Base-by-base conservation (phyloP, 1,139 yeast genomes). In the Kluyveromyces sp. region DNA sequence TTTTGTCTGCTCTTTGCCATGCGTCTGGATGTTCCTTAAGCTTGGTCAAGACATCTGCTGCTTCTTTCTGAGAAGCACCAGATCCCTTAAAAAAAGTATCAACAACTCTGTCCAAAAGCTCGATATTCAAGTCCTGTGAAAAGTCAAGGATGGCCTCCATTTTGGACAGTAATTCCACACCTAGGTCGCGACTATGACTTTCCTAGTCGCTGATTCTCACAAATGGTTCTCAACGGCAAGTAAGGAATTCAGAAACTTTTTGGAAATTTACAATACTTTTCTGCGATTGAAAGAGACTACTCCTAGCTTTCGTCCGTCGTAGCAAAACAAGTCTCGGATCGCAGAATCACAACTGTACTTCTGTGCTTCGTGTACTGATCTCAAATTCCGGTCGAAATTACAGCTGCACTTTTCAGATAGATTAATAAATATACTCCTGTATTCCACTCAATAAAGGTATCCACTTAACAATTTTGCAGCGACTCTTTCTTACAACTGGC, bases 11-110 rank as follows among this genome's bases (percentile, higher is more conserved):
- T 48, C 84, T 78, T 54, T 85, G 87, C 99, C 99, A 92, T 28
- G 96, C 83, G 55, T 92, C 96, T 2, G 94, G 94, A 64, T 88
- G 83, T 51, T 88, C 95, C 66, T 94, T 96, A 63, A 92, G 89
- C 66, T 81, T 82, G 39, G 92, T 88, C 60, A 92, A 74, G 4
- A 88, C 73, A 39, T 73, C 72, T 65, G 87, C 96, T 11, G 99
- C 98, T 51, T 75, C 74, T 55, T 81, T 82, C 57, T 89, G 94
- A 54, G 78, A 85, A 15, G 76, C 72, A 25, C 95, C 96, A 8
- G 85, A 73, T 6, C 95, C 94, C 50, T 75, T 76, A 65, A 83
- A 92, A 63, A 92, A 87, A n/a, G 94, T 75, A 47, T 80, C 84
- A 36, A 92, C 98, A 25, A 88, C 83, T 46, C 74, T 80, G 67